These are phyloP conservation scores for Aurantiochytrium sp. DNA, from an alignment of 108 stramenopile species.

Conservation along the genomic window DNA sequence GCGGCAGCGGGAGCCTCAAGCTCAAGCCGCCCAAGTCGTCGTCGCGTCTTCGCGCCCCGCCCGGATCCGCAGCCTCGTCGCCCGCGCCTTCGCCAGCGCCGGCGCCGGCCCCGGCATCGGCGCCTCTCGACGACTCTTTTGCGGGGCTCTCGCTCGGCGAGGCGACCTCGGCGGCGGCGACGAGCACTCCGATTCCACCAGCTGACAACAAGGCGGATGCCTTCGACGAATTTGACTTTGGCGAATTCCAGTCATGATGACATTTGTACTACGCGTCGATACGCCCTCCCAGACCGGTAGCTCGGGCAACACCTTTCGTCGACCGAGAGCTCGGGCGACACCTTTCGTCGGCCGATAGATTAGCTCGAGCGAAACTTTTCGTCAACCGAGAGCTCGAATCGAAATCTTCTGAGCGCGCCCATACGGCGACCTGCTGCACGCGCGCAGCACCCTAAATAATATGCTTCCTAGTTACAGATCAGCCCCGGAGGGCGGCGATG, in stretches of 20 bases:
- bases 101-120: not conserved
- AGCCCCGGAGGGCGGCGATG: too few relatives aligned
- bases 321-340: not conserved
- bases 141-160: not conserved
- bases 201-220: too few relatives aligned
- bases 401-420: too few relatives aligned
- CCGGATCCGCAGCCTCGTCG: not conserved
- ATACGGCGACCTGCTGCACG: too few relatives aligned
- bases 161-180: not conserved
- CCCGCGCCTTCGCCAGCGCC: not conserved
- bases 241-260: not conserved
- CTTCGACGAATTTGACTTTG: not conserved
- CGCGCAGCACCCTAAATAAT: too few relatives aligned
- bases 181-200: not conserved
- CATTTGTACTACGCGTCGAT: not conserved
- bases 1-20: not conserved
- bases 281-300: not conserved
- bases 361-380: too few relatives aligned
- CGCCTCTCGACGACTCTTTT: not conserved
- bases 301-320: not conserved
- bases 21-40: not conserved
- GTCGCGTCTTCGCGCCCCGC: not conserved
- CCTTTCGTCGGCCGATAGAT: too few relatives aligned
- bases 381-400: too few relatives aligned
- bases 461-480: too few relatives aligned